Base-by-base conservation (phyloP, 2,329 filamentous ascomycete genomes). In the Penicillium freii region DNA sequence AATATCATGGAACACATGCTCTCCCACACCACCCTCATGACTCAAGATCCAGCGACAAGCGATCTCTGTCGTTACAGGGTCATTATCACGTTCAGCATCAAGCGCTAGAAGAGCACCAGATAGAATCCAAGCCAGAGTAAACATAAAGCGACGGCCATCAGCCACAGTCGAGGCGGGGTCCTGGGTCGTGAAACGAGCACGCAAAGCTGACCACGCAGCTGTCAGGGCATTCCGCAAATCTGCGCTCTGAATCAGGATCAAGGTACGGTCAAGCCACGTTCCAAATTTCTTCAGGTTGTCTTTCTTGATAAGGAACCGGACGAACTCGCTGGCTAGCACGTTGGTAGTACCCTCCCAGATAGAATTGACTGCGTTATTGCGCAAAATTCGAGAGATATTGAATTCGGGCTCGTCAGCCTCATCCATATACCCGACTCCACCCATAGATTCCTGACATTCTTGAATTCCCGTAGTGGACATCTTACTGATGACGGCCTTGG, bases 341-440 rank as follows among this genome's bases (percentile, higher is more conserved):
- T 90, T 87, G 0, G 87, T 89, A 0, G 88, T 91, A 1, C 88
- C 87, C 71, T 89, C 87, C 86, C 87, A 89, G 48, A 91, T 87
- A 1, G 72, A 72, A 48, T 77, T 74, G 1, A 81, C 79, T 8
- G 78, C 74, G 1, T 81, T 83, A 64, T 91, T 88, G 8, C 89
- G 81, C 64, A 85, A 85, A 1, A 90, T 75, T 7, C 86, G 80
- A 0, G 87, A 81, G 4, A 91, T 75, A 65, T 91, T 91, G 56
- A 89, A 76, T 38, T 84, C 81, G 49, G 86, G 84, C 57, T 85
- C 82, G 57, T 75, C 70, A 8, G 71, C 54, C 49, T 75, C 73
- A 43, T 76, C 73, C 66, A 75, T 71, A 54, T 75, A 76, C 1
- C 73, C 73, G 0, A 75, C 72, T 9, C 74, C 74, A 3, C 73